Base-by-base conservation (phyloP, 345 rosid species). In the Carallia pectinifolia region DNA sequence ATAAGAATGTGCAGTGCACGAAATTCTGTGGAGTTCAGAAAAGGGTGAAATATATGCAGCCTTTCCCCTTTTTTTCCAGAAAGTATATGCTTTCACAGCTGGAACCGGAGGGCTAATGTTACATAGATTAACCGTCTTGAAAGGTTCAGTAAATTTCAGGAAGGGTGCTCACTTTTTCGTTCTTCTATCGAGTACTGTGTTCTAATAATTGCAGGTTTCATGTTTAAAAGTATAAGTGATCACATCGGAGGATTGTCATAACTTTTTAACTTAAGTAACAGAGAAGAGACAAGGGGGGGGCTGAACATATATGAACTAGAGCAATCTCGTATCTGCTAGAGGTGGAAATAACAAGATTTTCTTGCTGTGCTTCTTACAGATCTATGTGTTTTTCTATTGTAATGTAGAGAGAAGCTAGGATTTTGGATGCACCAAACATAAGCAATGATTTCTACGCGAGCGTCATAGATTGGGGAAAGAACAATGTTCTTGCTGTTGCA, bases 361-460 rank as follows among this genome's bases (percentile, higher is more conserved):
- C n/a, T 56, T 56, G 31, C 34, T 27, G 34, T 56, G 34, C 60
- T 56, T 30, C 29, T 56, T 27, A 27, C n/a, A 19, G 30, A 56
- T 3, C 33, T 56, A 4, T 56, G 36, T 27, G 59, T 39, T 65
- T 54, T 53, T 34, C 59, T 13, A 53, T 73, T 67, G 40, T 36
- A 38, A 2, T 77, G 73, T 67, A 86, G 87, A 61, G 30, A 54
- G 85, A 75, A 76, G 64, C 73, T 37, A 79, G 76, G 73, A 58
- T 82, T 61, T 65, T 86, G 76, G 87, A 86, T 64, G 87, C 87
- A 52, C 87, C 90, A 53, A 59, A 70, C 39, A 68, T 84, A 7
- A 74, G 62, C 64, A 70, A 84, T 69, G 81, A 82, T 67, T 84
- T 30, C 78, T 86, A 82, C 62, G 50, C 50, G 36, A 84, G 80